These are phyloP conservation scores for Cercospora sp. DNA, from an alignment of 2,329 filamentous ascomycete species.

Conservation along the genomic window DNA sequence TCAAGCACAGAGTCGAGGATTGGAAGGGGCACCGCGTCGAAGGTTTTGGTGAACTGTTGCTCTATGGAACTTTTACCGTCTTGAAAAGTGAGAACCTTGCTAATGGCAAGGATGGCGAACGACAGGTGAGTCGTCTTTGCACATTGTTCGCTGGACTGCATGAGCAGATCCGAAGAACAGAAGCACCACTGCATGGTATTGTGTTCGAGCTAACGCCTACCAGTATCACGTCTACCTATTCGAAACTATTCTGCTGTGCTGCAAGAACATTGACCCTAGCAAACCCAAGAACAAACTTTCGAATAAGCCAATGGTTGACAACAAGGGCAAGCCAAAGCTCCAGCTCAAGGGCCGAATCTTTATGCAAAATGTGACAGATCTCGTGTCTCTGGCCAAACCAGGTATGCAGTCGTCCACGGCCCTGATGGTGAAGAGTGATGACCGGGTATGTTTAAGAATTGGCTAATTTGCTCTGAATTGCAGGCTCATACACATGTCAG, in stretches of 20 bases:
- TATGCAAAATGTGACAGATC: slow-evolving; percentile 97
- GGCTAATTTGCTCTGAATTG: slow-evolving; percentile 26
- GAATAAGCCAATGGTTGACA: slow-evolving; percentile 69
- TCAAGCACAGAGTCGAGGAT: slow-evolving; percentile 83
- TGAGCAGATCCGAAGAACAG: not conserved
- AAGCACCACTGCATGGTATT: not conserved
- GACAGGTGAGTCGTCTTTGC: slow-evolving; percentile 64
- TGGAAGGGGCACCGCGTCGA: slow-evolving; percentile 94
- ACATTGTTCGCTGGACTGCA: not conserved
- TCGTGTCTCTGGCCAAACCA: slow-evolving; percentile 82
- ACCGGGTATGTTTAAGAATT: slow-evolving; percentile 33
- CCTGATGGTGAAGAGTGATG: slow-evolving; percentile 25
- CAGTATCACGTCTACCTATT: slow-evolving; percentile 98
- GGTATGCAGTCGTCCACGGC: slow-evolving; percentile 56
- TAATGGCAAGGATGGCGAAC: slow-evolving; percentile 76
- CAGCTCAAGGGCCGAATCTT: slow-evolving; percentile 97
- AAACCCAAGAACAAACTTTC: slow-evolving; percentile 74
- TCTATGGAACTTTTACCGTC: slow-evolving; percentile 89
- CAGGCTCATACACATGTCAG: slow-evolving; percentile 90
- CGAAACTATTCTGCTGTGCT: slow-evolving; percentile 90
- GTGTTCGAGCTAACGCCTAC: not conserved
- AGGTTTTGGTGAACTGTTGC: slow-evolving; percentile 83
- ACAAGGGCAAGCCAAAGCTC: slow-evolving; percentile 71
- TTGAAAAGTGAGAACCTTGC: slow-evolving; percentile 59
- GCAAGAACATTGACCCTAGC: slow-evolving; percentile 87